Conservation (phyloP, 2,329 filamentous ascomycete genomes). For the Leptographium flavum region DNA sequence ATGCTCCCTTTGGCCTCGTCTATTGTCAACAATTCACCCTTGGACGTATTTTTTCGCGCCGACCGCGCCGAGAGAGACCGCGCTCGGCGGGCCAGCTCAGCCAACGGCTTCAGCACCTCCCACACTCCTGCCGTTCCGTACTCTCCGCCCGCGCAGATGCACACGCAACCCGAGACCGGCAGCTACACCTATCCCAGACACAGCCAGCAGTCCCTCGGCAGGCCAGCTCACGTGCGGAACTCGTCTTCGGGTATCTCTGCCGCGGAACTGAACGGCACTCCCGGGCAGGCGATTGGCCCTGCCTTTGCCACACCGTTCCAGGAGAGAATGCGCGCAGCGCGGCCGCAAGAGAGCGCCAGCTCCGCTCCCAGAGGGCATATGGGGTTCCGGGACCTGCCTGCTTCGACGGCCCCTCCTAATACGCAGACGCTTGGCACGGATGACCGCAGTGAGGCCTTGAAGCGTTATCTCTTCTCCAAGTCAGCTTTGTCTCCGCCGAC, state of each 20-base stretch:
- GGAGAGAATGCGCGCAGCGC: slow-evolving; percentile 44
- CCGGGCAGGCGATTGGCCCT: slow-evolving; percentile 41
- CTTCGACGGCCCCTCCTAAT: not conserved
- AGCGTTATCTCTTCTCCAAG: slow-evolving; percentile 37
- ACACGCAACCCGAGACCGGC: slow-evolving; percentile 15
- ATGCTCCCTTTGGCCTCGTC: slow-evolving; percentile 12
- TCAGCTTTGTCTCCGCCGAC: slow-evolving; percentile 2
- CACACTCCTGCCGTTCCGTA: slow-evolving; percentile 26
- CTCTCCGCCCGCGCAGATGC: slow-evolving; percentile 32
- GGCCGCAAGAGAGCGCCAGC: slow-evolving; percentile 16
- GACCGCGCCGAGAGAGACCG: slow-evolving; percentile 64
- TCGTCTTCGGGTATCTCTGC: slow-evolving; percentile 45
- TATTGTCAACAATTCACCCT: slow-evolving; percentile 51
- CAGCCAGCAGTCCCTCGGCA: slow-evolving; percentile 14
- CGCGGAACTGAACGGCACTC: slow-evolving; percentile 52
- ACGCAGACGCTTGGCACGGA: slow-evolving; percentile 11
- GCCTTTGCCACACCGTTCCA: slow-evolving; percentile 55
- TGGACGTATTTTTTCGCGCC: slow-evolving; percentile 83
- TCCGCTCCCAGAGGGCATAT: not conserved
- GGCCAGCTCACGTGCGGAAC: slow-evolving; percentile 27
- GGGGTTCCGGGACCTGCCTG: slow-evolving; percentile 3
- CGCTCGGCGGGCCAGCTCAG: slow-evolving; percentile 37
- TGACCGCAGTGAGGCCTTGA: slow-evolving; percentile 35
- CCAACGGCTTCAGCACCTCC: slow-evolving; percentile 25
- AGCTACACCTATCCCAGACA: slow-evolving; percentile 1